Evolutionary conservation across 345 rosid genomes (phyloP).

Genomic region (Lenwebbia sp.): DNA sequence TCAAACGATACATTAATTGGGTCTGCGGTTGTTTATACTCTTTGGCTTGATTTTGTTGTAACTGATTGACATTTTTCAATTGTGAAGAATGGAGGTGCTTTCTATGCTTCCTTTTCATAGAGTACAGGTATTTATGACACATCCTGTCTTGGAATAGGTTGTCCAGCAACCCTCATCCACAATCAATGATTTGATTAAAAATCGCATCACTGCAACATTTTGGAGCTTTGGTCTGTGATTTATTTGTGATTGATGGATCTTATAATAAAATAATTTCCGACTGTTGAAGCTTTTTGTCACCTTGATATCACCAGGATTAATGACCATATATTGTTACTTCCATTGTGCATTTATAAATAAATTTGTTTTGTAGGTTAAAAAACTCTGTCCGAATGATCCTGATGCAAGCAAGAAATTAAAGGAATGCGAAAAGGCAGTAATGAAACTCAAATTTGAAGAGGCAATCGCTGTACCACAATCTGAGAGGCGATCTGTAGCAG

Average conservation of each 20-base stretch:
- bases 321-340: background rate
- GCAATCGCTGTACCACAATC: slow-evolving; percentile 79
- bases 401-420: slow-evolving; percentile 83
- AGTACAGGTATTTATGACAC: background rate
- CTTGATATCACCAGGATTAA: background rate
- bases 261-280: background rate
- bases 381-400: slow-evolving; percentile 82
- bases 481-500: slow-evolving; percentile 69
- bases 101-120: background rate
- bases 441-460: slow-evolving; percentile 93
- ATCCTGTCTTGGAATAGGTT: background rate
- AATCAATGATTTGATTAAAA: background rate
- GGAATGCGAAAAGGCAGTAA: slow-evolving; percentile 93
- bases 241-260: background rate
- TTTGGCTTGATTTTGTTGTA: background rate
- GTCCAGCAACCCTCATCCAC: background rate
- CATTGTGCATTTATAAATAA: background rate
- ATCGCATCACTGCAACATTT: background rate
- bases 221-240: background rate
- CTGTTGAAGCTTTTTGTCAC: background rate
- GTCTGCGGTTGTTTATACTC: background rate
- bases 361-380: slow-evolving; percentile 46
- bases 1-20: background rate
- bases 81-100: background rate
- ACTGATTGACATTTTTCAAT: background rate